phyloP scores from a whole-genome alignment of 192 early-diverging fungal genomes.

The Coemansia sp. region DNA sequence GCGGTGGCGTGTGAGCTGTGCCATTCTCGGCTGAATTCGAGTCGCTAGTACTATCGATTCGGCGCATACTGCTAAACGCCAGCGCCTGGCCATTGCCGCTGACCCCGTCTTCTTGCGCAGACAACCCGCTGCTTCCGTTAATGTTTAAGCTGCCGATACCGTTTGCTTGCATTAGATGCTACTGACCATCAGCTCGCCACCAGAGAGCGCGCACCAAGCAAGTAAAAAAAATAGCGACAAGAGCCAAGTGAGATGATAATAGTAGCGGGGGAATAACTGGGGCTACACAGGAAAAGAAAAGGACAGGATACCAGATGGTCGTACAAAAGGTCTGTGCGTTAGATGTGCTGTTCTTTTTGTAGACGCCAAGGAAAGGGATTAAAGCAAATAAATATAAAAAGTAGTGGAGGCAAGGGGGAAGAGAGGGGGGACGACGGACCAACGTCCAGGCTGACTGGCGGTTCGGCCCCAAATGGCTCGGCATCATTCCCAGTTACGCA shows the following conservation, averaged over 20 bases:
- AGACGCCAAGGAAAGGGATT: too few species aligned
- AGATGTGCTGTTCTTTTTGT: neutral
- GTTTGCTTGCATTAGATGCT: constrained; percentile 46
- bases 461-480: constrained; percentile 8
- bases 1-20: constrained; percentile 4
- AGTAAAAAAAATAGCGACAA: neutral
- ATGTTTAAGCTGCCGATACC: constrained; percentile 32
- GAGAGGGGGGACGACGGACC: neutral
- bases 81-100: constrained; percentile 11
- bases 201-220: neutral
- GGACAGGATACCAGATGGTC: neutral
- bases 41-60: constrained; percentile 6
- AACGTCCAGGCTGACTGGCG: neutral
- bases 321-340: neutral
- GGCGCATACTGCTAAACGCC: neutral
- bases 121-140: constrained; percentile 17
- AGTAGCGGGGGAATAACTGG: too few species aligned
- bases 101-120: constrained; percentile 9
- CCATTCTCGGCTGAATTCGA: constrained; percentile 1
- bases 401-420: neutral
- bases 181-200: constrained; percentile 6
- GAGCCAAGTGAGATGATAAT: neutral
- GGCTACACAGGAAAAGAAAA: neutral
- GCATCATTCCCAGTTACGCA: constrained; percentile 7
- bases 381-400: neutral